Base-by-base conservation (phyloP, 1,284 basidiomycete species). In the Cutaneotrichosporon sp. region DNA sequence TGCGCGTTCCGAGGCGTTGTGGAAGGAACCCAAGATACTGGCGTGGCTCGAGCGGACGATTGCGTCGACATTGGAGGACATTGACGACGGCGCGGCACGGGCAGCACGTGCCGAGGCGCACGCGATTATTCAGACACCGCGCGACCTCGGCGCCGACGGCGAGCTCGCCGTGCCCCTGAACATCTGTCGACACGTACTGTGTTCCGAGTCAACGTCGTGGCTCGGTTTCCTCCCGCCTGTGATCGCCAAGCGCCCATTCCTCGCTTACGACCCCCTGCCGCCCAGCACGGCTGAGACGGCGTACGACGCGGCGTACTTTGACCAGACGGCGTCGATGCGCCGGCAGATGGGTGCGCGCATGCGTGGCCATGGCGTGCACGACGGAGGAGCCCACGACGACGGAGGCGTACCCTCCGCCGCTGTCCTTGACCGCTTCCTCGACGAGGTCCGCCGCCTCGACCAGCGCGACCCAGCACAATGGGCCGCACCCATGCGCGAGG, bases 251-350 rank as follows among this genome's bases (percentile, higher is more conserved):
- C 56, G 56, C n/a, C 61, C 68, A 30, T 71, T 81, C 15, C 76
- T 89, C 48, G 82, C 85, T 3, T 92, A 85, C 60, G 90, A 93
- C 66, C 89, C 89, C 1, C 75, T 92, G 1, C 87, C 88, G 1
- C 88, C 90, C 0, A 79, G 80, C 2, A 75, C 79, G 2, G 67
- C 70, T 2, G 62, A 82, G 5, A 85, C 78, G 21, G 65, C 65
- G 26, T 93, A 93, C 71, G 79, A 90, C 56, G 75, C 79, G 2
- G 74, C 72, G 20, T 93, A 90, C 76, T 91, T 93, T 76, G 51
- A 55, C 48, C 58, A 47, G 22, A 30, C 10, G 26, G 26, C 26
- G 26, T 30, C 26, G 26, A 46, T 53, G 18, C 54, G 54, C 37
- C 58, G 57, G 7, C 48, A 42, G 34, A 51, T 51, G 10, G 54